These are phyloP conservation scores for Aspergillus sp. DNA, from an alignment of 2,329 filamentous ascomycete genomes.

Conservation along the genomic window DNA sequence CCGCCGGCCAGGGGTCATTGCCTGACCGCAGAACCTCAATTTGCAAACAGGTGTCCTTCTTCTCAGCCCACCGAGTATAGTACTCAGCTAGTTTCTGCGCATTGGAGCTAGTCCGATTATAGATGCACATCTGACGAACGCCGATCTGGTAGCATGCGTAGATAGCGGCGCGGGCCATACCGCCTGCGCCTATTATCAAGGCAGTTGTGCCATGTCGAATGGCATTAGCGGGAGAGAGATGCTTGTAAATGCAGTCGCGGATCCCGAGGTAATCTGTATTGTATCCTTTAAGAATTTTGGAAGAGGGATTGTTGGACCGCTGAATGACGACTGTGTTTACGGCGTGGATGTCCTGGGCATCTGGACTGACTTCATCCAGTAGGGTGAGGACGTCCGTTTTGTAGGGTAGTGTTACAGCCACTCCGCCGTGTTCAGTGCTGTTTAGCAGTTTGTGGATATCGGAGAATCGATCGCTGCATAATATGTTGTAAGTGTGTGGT, in stretches of 20 bases:
- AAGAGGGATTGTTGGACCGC: slow-evolving; percentile 5
- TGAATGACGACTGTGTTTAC: slow-evolving; percentile 30
- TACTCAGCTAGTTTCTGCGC: slow-evolving; percentile 23
- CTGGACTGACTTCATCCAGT: slow-evolving; percentile 23
- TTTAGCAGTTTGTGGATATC: slow-evolving; percentile 17
- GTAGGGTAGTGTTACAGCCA: slow-evolving; percentile 28
- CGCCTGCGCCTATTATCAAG: slow-evolving; percentile 30
- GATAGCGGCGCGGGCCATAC: slow-evolving; percentile 32
- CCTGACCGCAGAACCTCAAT: slow-evolving; percentile 18
- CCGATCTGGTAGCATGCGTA: slow-evolving; percentile 30
- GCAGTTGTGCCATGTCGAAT: slow-evolving; percentile 23
- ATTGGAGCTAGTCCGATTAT: slow-evolving; percentile 28
- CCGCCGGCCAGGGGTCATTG: slow-evolving; percentile 21
- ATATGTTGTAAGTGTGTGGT: slow-evolving; percentile 22
- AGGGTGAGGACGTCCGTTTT: slow-evolving; percentile 26
- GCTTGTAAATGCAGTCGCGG: slow-evolving; percentile 26
- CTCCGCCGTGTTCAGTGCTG: slow-evolving; percentile 18
- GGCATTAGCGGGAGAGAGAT: slow-evolving; percentile 30
- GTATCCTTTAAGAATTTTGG: slow-evolving; percentile 23
- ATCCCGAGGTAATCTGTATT: slow-evolving; percentile 37
- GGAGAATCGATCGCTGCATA: slow-evolving; percentile 11
- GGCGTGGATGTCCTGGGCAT: slow-evolving; percentile 30
- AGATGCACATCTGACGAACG: slow-evolving; percentile 28
- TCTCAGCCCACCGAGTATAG: slow-evolving; percentile 12
- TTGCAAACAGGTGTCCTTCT: background rate